Evolutionary conservation across 352 stramenopile genomes (phyloP), one percentile per base, ranked within the genome.

Genomic region (Phytopythium cucurbitacearum): DNA sequence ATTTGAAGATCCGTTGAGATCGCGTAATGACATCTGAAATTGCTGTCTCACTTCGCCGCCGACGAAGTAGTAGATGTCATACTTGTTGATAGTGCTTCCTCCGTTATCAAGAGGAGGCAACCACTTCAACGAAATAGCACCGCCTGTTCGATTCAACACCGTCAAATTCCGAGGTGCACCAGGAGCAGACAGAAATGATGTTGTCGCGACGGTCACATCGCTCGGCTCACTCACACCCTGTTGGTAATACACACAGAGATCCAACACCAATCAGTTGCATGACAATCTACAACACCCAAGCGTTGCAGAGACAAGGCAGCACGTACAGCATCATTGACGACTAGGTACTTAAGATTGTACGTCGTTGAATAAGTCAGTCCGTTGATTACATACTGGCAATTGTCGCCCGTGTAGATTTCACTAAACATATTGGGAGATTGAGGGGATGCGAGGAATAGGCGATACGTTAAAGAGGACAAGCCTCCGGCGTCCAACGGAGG

Each of bases 201-300:
- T 89, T 7, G 54, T 67, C 6, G 57, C 35, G 5, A 38, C 48
- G 5, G 70, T 44, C 2, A 62, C 34, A 41, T 76, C 67, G 48
- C 73, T 89, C 5, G 62, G 64, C 34, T 86, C 75, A 28, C 77
- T 85, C 11, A 56, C 50, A 21, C 75, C 70, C 76, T 85, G 40
- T 6, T 39, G 35, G 48, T 48, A 48, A 9, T 56, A 21, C 28
- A 49, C 33, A 59, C 3, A 50, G 28, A 35, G 45, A 39, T 28
- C 21, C 21, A 28, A 28, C 21, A 28, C 21, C 21, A 28, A 28
- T 28, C 21, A 28, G 21, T 28, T 28, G 1, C 21, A 28, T 28
- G 21, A 2, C 2, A 28, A 28, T 28, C 21, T 28, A 28, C 21
- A 28, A 28, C 21, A 28, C 21, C 21, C 21, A 28, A 40, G 45